These are phyloP conservation scores for Uromyces viciae-fabae DNA, from an alignment of 1,284 basidiomycete genomes.

Conservation along the genomic window DNA sequence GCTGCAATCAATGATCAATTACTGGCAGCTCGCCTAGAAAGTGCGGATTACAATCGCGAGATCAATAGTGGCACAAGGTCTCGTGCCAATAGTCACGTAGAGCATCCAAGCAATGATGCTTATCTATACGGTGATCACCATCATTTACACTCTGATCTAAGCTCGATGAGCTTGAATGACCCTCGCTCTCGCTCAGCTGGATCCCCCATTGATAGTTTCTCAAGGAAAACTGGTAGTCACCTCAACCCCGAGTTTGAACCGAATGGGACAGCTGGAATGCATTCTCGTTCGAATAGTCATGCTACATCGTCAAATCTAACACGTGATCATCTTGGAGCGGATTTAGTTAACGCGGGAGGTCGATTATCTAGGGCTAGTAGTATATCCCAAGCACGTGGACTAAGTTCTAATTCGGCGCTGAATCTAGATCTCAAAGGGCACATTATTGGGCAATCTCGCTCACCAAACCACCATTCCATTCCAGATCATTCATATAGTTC, in stretches of 20 bases:
- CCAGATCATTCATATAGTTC: slow-evolving; percentile 4
- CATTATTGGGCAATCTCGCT: slow-evolving; percentile 3
- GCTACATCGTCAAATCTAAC: not conserved
- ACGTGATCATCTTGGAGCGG: slow-evolving; percentile 31
- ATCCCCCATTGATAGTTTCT: slow-evolving; percentile 1
- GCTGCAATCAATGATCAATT: slow-evolving; percentile 4
- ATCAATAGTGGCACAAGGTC: slow-evolving; percentile 37
- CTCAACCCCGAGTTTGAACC: not conserved
- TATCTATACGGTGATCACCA: not conserved
- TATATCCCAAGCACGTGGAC: not conserved
- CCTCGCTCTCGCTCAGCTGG: slow-evolving; percentile 20
- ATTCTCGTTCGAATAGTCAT: slow-evolving; percentile 34
- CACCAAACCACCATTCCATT: not conserved
- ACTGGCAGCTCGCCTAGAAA: slow-evolving; percentile 28
- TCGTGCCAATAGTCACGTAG: slow-evolving; percentile 22
- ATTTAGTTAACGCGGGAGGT: slow-evolving; percentile 20
- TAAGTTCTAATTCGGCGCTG: not conserved
- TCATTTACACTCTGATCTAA: slow-evolving; percentile 2
- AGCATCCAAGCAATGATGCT: slow-evolving; percentile 6
- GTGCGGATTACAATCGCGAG: slow-evolving; percentile 31
- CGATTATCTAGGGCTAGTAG: slow-evolving; percentile 29
- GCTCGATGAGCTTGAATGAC: not conserved
- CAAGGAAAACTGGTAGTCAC: slow-evolving; percentile 6
- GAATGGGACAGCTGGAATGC: not conserved
- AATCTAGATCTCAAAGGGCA: not conserved